A percentile compares a stretch with the other conserved stretches of the same genome.
Evolutionary conservation across 805 yeast genomes (phyloP).

Genomic region (Saturnispora gosingensis): DNA sequence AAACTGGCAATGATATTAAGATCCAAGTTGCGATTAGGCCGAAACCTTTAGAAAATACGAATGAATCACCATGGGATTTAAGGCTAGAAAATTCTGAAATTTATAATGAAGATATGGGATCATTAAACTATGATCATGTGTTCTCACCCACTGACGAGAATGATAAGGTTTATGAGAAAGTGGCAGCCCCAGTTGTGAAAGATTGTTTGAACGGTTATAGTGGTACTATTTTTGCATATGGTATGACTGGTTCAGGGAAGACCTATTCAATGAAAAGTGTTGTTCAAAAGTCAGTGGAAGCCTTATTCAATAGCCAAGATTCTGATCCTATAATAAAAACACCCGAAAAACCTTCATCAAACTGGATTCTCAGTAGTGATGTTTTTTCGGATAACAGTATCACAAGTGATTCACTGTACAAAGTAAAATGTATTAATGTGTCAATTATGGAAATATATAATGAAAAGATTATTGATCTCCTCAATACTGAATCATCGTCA

Average conservation of each 20-base stretch:
- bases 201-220: conserved; percentile 67
- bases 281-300: conserved; percentile 56
- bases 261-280: conserved; percentile 83
- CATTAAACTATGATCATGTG: conserved; percentile 71
- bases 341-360: conserved; percentile 2
- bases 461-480: conserved; percentile 74
- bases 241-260: conserved; percentile 92
- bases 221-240: conserved; percentile 88
- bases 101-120: conserved; percentile 45
- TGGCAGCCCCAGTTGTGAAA: conserved; percentile 44
- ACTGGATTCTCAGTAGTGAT: conserved; percentile 7
- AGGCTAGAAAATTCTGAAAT: conserved; percentile 38
- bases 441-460: conserved; percentile 84
- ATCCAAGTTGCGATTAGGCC: conserved; percentile 74
- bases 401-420: conserved; percentile 13
- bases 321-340: background rate
- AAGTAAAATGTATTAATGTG: conserved; percentile 38
- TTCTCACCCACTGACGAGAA: conserved; percentile 51
- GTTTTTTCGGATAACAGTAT: background rate
- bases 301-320: conserved; percentile 41
- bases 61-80: conserved; percentile 31
- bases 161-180: conserved; percentile 46
- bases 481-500: conserved; percentile 32
- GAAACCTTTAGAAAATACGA: conserved; percentile 40
- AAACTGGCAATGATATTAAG: background rate